These are phyloP conservation scores for Albugo candida DNA, from an alignment of 352 stramenopile genomes.

Conservation along the genomic window DNA sequence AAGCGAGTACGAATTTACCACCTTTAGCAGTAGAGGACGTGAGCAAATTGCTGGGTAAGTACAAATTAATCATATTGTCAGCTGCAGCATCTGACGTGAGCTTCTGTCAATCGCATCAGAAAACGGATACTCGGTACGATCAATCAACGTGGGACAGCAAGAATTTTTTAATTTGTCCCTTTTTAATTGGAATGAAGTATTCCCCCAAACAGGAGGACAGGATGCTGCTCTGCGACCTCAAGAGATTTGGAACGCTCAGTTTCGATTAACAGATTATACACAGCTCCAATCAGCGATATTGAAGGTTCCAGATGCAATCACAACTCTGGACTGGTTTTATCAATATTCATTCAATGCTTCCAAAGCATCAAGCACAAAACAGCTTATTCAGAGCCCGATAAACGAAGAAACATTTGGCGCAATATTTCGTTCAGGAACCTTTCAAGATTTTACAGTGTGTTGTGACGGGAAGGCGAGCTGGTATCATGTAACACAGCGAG, in stretches of 20 bases:
- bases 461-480: constrained; percentile 32
- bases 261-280: constrained; percentile 22
- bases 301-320: constrained; percentile 21
- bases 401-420: constrained; percentile 37
- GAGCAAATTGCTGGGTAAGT: constrained; percentile 12
- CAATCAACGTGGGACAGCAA: constrained; percentile 20
- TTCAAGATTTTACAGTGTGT: constrained; percentile 42
- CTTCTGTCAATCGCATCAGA: constrained; percentile 1
- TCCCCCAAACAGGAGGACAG: constrained; percentile 1
- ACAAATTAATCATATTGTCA: too few species aligned
- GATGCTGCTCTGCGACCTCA: constrained; percentile 4
- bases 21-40: constrained; percentile 15
- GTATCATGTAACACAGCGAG: constrained; percentile 39
- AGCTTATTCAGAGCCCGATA: neutral
- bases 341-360: constrained; percentile 8
- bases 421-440: constrained; percentile 30
- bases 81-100: too few species aligned
- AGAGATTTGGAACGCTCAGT: constrained; percentile 28
- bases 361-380: constrained; percentile 2
- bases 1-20: constrained; percentile 15
- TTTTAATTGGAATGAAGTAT: constrained; percentile 11
- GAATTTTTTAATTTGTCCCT: constrained; percentile 16
- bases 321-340: constrained; percentile 32
- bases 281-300: constrained; percentile 16
- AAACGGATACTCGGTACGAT: constrained; percentile 13